phyloP scores from a whole-genome alignment of 768 basidiomycete species.

The Auriscalpium vulgare region DNA sequence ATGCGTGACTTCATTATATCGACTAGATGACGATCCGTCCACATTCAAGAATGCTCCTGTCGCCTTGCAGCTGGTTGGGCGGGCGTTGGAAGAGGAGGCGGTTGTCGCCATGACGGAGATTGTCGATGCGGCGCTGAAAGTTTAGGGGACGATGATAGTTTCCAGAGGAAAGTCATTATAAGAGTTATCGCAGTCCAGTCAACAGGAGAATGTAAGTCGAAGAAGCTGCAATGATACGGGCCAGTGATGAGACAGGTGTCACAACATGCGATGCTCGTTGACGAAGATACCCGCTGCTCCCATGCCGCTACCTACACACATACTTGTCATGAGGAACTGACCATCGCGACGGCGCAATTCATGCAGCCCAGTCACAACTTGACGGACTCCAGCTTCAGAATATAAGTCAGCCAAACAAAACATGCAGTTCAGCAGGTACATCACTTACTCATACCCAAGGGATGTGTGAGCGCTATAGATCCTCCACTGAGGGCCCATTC shows the following conservation, averaged over 20 bases:
- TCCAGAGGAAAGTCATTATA: neutral
- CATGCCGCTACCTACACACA: constrained; percentile 85
- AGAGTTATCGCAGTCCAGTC: neutral
- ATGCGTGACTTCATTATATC: neutral
- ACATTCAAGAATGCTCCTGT: constrained; percentile 38
- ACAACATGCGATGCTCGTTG: constrained; percentile 37
- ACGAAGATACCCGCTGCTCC: constrained; percentile 78
- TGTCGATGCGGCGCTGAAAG: constrained; percentile 30
- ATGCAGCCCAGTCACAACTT: constrained; percentile 82
- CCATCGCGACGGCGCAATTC: constrained; percentile 66
- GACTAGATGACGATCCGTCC: constrained; percentile 17
- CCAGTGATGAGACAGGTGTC: neutral
- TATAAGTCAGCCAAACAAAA: neutral
- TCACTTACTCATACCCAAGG: constrained; percentile 72
- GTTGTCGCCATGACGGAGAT: constrained; percentile 41
- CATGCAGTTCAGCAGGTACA: neutral
- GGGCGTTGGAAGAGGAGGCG: constrained; percentile 43
- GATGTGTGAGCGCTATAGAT: constrained; percentile 77
- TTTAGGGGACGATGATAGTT: neutral
- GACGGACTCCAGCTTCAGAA: constrained; percentile 66
- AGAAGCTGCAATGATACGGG: neutral
- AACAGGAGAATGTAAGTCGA: neutral
- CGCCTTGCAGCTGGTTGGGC: constrained; percentile 40
- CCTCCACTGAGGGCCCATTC: constrained; percentile 50
- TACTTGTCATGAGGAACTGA: constrained; percentile 72